These are phyloP conservation scores for Darksidea phi DNA, from an alignment of 495 filamentous ascomycete species.

Conservation along the genomic window DNA sequence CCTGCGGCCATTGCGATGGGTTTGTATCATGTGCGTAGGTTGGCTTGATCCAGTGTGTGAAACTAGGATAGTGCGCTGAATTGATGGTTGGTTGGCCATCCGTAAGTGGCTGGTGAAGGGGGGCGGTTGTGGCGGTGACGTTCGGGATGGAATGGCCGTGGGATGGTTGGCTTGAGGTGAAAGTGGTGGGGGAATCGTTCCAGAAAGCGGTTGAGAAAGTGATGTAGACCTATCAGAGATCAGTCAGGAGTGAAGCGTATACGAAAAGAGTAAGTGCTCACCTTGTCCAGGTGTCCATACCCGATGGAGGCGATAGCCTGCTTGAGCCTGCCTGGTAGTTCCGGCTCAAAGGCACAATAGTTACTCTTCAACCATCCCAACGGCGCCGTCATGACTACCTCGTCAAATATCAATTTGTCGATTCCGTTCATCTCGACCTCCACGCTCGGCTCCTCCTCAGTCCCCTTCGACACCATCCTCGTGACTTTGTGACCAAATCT, in stretches of 20 bases:
- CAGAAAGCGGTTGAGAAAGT: slow-evolving; percentile 76
- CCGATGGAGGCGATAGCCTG: slow-evolving; percentile 75
- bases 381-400: slow-evolving; percentile 80
- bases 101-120: slow-evolving; percentile 36
- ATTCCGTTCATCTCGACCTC: slow-evolving; percentile 55
- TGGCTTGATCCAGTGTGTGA: slow-evolving; percentile 70
- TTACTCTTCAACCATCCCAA: slow-evolving; percentile 88
- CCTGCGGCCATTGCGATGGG: slow-evolving; percentile 70
- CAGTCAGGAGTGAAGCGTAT: slow-evolving; percentile 13
- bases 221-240: slow-evolving; percentile 65
- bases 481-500: slow-evolving; percentile 59
- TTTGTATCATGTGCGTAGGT: slow-evolving; percentile 60
- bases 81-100: background rate
- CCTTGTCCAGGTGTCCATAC: slow-evolving; percentile 88
- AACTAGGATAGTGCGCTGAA: slow-evolving; percentile 49
- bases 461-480: slow-evolving; percentile 46
- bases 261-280: slow-evolving; percentile 31
- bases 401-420: slow-evolving; percentile 64
- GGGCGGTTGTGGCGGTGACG: slow-evolving; percentile 39
- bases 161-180: background rate
- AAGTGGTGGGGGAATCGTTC: slow-evolving; percentile 40
- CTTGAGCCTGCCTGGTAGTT: slow-evolving; percentile 62
- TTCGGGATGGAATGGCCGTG: slow-evolving; percentile 29
- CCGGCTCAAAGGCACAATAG: slow-evolving; percentile 65
- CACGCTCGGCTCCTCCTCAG: slow-evolving; percentile 30